Percentiles rank a stretch among this genome's conserved stretches.
Evolutionary conservation across 257 asterid genomes (phyloP).

Genomic region (Ilex asprella): DNA sequence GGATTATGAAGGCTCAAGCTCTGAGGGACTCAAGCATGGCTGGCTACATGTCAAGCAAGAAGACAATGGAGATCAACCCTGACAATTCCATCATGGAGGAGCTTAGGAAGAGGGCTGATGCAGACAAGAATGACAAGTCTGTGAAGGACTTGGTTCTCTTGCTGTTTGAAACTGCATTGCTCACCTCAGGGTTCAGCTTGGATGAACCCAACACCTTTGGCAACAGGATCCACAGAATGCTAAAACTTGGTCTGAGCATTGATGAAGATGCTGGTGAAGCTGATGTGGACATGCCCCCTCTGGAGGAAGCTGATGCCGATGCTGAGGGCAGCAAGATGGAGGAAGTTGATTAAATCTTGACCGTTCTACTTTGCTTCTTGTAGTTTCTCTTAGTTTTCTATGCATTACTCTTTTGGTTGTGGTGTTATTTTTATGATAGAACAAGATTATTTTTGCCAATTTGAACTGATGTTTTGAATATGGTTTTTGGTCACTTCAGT

Average conservation of each 20-base stretch:
- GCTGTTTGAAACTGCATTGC: constrained; percentile 51
- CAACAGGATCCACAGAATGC: constrained; percentile 55
- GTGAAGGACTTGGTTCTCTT: constrained; percentile 52
- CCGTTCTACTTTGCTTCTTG: too few relatives aligned
- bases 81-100: constrained; percentile 61
- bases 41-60: constrained; percentile 56
- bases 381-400: not conserved
- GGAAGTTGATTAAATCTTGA: constrained; percentile 39
- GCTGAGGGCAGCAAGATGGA: constrained; percentile 71
- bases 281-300: constrained; percentile 47
- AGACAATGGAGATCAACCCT: constrained; percentile 59
- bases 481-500: too few relatives aligned
- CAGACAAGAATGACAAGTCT: constrained; percentile 53
- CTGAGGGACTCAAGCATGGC: constrained; percentile 55
- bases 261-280: constrained; percentile 44
- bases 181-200: constrained; percentile 56
- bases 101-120: constrained; percentile 56
- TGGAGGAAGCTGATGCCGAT: constrained; percentile 45
- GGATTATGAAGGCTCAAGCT: constrained; percentile 48
- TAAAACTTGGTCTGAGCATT: constrained; percentile 53
- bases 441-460: too few relatives aligned
- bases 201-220: constrained; percentile 58
- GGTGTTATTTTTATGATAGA: too few relatives aligned
- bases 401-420: too few relatives aligned
- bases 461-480: too few relatives aligned